Evolutionary conservation across 1,284 basidiomycete species (phyloP), one percentile per base, ranked within the genome.

Genomic region (Vanrija pseudolonga): DNA sequence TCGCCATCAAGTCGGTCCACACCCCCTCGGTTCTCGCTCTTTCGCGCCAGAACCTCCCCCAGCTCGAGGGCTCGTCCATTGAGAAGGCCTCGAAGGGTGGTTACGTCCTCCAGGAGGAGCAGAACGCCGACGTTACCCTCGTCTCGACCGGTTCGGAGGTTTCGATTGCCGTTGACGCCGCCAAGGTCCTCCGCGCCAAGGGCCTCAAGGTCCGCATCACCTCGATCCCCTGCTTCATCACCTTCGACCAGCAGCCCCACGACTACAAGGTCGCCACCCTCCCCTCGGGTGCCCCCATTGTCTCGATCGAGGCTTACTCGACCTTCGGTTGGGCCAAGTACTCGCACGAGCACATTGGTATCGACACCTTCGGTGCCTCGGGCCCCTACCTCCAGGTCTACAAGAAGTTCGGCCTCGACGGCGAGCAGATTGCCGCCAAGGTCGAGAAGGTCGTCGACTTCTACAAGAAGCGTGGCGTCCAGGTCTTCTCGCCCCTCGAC

Each of bases 291-390:
- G 86, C 88, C 38, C 93, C 93, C 44, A 87, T 96, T 72, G 74
- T 97, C 61, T 90, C 90, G 45, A 82, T 96, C 60, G 93, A 96
- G 79, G 91, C 91, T 32, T 84, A 81, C 61, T 90, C 90, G 45
- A 89, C 88, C 47, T 78, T 83, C 63, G 89, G 89, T 62, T 92
- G 90, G 90, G 82, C 84, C 60, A 87, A 86, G 76, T 90, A 89
- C 81, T 85, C 85, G 64, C 90, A 93, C 72, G 89, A 92, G 82
- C 88, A 90, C 81, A 88, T 82, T 63, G 90, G 90, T 73, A 78
- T 93, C 57, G 74, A 81, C 53, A 81, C 80, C 23, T 93, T 88
- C 85, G 92, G 92, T 74, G 85, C 89, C 32, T 94, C 90, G 42
- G 92, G 87, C 47, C 92, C 93, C 18, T 92, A 90, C 74, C 82